Evolutionary conservation across 345 rosid genomes (phyloP).

Genomic region (Rhodomyrtus tomentosa): DNA sequence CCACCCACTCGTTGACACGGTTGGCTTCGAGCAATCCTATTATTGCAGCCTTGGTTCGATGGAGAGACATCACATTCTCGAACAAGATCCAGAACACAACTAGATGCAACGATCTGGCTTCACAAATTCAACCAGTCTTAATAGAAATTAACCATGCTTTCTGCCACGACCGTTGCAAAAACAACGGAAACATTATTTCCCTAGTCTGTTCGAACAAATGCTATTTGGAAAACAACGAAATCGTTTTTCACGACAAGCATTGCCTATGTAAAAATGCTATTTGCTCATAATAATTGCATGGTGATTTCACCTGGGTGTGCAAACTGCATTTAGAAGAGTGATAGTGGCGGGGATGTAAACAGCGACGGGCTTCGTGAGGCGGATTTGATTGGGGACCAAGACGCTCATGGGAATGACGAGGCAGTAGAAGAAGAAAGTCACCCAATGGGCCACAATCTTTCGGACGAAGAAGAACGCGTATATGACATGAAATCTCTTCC

Average conservation of each 20-base stretch:
- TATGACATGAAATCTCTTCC: conserved; percentile 39
- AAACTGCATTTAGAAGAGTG: conserved; percentile 33
- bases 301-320: conserved; percentile 27
- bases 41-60: conserved; percentile 35
- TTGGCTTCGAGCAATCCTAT: conserved; percentile 41
- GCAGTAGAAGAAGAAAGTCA: conserved; percentile 46
- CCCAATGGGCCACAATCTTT: conserved; percentile 34
- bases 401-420: conserved; percentile 35
- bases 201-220: neutral
- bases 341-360: conserved; percentile 39
- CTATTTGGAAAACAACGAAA: neutral
- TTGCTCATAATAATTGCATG: neutral
- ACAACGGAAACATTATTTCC: too few relatives aligned
- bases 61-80: conserved; percentile 42
- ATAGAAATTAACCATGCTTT: neutral
- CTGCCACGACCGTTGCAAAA: neutral
- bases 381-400: conserved; percentile 29
- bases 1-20: conserved; percentile 48
- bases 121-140: neutral
- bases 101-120: conserved; percentile 35
- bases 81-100: conserved; percentile 42
- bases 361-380: conserved; percentile 30
- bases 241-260: neutral
- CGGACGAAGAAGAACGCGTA: conserved; percentile 41
- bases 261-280: too few relatives aligned